Base-by-base conservation (phyloP, 495 filamentous ascomycete genomes). In the Glutinoglossum americanum region DNA sequence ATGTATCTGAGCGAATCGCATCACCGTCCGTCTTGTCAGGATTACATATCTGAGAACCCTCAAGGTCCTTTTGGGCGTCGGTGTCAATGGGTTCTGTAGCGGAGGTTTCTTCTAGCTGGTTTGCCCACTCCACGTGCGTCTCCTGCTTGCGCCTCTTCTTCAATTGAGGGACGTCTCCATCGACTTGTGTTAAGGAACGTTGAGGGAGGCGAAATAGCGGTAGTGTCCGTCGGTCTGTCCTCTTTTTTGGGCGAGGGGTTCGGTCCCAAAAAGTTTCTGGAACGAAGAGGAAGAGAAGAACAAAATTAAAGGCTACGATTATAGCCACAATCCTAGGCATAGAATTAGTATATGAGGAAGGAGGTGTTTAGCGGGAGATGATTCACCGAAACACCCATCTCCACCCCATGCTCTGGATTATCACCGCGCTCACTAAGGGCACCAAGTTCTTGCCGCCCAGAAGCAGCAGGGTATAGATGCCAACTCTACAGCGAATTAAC, bases 251-350 rank as follows among this genome's bases (percentile, higher is more conserved):
- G 45, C 75, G 71, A 1, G 89, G 90, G 2, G 82, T 82, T 23
- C 92, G 76, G 64, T 96, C 89, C 92, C 92, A 96, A 64, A 95
- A 95, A 0, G 89, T 95, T 69, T 98, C 92, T 0, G 92, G 92
- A 6, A 94, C 85, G 63, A 95, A 94, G 57, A 98, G 73, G 63
- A 95, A 94, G 0, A 96, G 72, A 0, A 93, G 68, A 9, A 76
- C 63, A 45, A 84, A 75, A 60, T 84, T 85, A 55, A 83, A 79
- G 0, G 78, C 88, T 37, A 90, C 88, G 28, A 94, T 68, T 0
- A 94, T 86, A 6, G 92, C 82, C 57, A 95, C 83, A 60, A 94
- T 80, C 84, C 83, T 84, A 61, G 7, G 19, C 26, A 54, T 30
- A 15, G 23, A 19, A 58, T 71, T 63, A 73, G 66, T 28, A 41